These are phyloP conservation scores for Taxillus chinensis DNA, from an alignment of 164 flowering plant species.

Conservation along the genomic window DNA sequence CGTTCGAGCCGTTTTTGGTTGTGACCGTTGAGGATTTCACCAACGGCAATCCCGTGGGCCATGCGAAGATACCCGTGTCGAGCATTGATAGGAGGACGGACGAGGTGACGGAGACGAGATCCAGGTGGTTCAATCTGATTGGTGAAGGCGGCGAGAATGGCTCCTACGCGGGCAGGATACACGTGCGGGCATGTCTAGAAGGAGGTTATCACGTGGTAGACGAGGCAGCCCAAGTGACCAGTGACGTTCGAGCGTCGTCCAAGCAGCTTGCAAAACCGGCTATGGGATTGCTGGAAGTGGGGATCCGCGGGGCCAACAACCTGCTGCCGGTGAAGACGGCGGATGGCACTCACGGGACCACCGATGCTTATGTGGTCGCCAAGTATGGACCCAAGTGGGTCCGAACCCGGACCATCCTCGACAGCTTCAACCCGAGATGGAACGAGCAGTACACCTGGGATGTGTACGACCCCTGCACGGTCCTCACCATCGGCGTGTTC, in stretches of 20 bases:
- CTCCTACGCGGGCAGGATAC: constrained; percentile 72
- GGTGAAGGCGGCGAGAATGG: constrained; percentile 32
- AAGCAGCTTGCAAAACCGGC: constrained; percentile 70
- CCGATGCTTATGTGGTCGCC: constrained; percentile 87
- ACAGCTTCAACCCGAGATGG: constrained; percentile 85
- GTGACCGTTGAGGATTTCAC: constrained; percentile 63
- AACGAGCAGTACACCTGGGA: constrained; percentile 97
- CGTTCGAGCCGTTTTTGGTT: constrained; percentile 75
- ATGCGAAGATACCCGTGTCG: constrained; percentile 49
- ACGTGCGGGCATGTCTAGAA: constrained; percentile 64
- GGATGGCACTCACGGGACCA: constrained; percentile 83
- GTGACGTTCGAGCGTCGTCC: constrained; percentile 78
- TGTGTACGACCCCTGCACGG: constrained; percentile 91
- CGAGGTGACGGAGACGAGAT: constrained; percentile 41
- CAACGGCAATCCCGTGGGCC: constrained; percentile 42
- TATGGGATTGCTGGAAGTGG: constrained; percentile 79
- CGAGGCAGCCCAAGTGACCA: constrained; percentile 82
- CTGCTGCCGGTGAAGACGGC: constrained; percentile 77
- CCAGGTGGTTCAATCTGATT: constrained; percentile 71
- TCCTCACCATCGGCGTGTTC: constrained; percentile 78
- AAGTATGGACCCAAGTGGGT: constrained; percentile 97
- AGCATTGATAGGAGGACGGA: constrained; percentile 54
- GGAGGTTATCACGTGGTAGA: constrained; percentile 98
- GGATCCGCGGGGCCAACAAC: constrained; percentile 74
- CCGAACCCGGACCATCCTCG: constrained; percentile 80